Conservation (phyloP, 257 asterid genomes). For the Ajuga chamaepitys region DNA sequence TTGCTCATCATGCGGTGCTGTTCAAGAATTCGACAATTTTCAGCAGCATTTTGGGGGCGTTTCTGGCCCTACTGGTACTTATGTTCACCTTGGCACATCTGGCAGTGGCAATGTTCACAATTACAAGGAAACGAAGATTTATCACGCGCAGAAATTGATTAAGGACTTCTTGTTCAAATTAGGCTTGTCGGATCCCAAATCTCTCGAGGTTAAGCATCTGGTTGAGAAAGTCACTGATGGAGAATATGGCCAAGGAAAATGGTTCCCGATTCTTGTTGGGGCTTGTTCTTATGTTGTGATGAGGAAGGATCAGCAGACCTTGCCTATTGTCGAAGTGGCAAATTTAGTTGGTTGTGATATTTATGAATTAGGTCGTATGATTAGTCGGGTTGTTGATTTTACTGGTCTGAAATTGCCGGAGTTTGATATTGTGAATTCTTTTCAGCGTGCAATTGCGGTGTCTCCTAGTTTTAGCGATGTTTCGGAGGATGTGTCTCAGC, state of each 20-base stretch:
- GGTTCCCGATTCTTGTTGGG: slow-evolving; percentile 62
- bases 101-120: slow-evolving; percentile 39
- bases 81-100: slow-evolving; percentile 42
- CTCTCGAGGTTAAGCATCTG: slow-evolving; percentile 35
- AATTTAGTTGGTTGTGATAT: slow-evolving; percentile 49
- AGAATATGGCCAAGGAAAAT: slow-evolving; percentile 63
- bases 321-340: slow-evolving; percentile 48
- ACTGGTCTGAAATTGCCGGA: slow-evolving; percentile 54
- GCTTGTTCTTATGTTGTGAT: slow-evolving; percentile 70
- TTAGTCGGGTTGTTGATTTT: slow-evolving; percentile 53
- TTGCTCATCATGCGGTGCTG: slow-evolving; percentile 55
- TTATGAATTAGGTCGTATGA: slow-evolving; percentile 63
- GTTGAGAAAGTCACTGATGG: slow-evolving; percentile 47
- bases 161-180: slow-evolving; percentile 35
- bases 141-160: slow-evolving; percentile 43
- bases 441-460: slow-evolving; percentile 29
- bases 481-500: slow-evolving; percentile 28
- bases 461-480: slow-evolving; percentile 30
- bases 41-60: slow-evolving; percentile 48
- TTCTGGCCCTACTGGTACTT: slow-evolving; percentile 44
- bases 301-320: slow-evolving; percentile 43
- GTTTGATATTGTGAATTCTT: slow-evolving; percentile 51
- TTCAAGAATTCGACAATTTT: slow-evolving; percentile 49
- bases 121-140: slow-evolving; percentile 48
- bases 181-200: slow-evolving; percentile 37